Base-by-base conservation (phyloP, 345 rosid genomes). In the Arabis alpina region DNA sequence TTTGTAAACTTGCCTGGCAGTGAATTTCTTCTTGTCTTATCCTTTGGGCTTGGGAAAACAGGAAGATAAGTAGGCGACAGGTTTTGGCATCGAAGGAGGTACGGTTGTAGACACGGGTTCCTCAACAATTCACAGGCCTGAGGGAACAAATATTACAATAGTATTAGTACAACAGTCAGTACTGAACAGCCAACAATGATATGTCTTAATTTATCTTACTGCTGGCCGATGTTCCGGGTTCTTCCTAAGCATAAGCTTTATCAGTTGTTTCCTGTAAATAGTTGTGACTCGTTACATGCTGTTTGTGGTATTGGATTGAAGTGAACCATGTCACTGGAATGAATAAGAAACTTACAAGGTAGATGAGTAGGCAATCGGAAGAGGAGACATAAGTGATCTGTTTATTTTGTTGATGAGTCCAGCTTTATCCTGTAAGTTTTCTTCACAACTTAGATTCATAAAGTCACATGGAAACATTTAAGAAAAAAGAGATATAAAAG, bases 71-170 rank as follows among this genome's bases (percentile, higher is more conserved):
- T 85, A 40, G 97, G 71, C 47, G 97, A 86, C 7, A 87, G 70
- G 74, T 82, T 82, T 55, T 67, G 82, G 78, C 96, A 94, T 4
- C 78, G 82, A 54, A 89, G 88, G 58, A 94, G 86, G 77, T 85
- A 83, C 2, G 89, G 80, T 70, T 89, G 95, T 71, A 94, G 80
- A 84, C 85, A 90, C 3, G 90, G 90, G 77, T 89, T 91, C 86
- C 99, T 83, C 54, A 94, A 77, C 71, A 94, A 80, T 57, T 94
- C 97, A 14, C 97, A 87, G 68, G 99, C 95, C 99, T 94, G 76
- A 78, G 4, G 32, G 30, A 41, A n/a, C n/a, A n/a, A n/a, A 52
- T 69, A 56, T 50, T 4, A 37, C 48, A 52, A 25, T 10, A 48
- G 19, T 49, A 4, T 75, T 34, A 70, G 3, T 42, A 23, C 40